These are phyloP conservation scores for Aphanomyces astaci DNA, from an alignment of 352 stramenopile genomes.

Conservation along the genomic window DNA sequence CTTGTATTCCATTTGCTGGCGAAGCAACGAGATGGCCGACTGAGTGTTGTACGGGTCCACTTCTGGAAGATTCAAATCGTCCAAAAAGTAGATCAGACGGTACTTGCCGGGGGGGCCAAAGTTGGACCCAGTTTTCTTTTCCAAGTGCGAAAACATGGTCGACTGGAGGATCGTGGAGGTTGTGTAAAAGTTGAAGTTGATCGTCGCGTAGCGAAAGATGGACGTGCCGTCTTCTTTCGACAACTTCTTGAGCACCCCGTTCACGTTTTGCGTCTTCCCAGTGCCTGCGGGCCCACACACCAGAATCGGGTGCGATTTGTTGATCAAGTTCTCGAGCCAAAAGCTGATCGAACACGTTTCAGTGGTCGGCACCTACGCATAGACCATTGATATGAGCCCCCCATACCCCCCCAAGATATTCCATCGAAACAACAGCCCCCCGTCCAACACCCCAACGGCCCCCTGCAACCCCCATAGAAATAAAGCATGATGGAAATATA, in stretches of 20 bases:
- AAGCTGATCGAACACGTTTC: conserved; percentile 94
- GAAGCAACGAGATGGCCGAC: conserved; percentile 88
- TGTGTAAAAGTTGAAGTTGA: conserved; percentile 99
- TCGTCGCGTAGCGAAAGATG: conserved; percentile 83
- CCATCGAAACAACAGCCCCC: no score
- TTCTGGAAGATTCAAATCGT: conserved; percentile 94
- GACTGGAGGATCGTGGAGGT: conserved; percentile 88
- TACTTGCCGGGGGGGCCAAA: conserved; percentile 89
- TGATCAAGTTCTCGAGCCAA: conserved; percentile 92
- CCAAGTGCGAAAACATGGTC: conserved; percentile 88
- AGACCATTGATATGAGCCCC: no score
- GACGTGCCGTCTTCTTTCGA: conserved; percentile 75
- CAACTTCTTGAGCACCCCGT: conserved; percentile 91
- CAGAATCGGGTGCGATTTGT: conserved; percentile 88
- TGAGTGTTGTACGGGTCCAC: conserved; percentile 95
- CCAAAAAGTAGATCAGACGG: conserved; percentile 95
- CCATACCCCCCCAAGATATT: no score
- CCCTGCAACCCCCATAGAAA: no score
- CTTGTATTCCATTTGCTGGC: conserved; percentile 95
- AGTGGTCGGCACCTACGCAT: conserved; percentile 78
- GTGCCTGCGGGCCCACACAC: conserved; percentile 90
- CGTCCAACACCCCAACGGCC: no score
- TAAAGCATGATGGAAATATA: neutral
- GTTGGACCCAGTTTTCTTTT: conserved; percentile 93
- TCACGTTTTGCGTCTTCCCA: conserved; percentile 93